Percentiles rank a stretch among this genome's conserved stretches.
phyloP scores from a whole-genome alignment of 2,329 filamentous ascomycete species.

The Penicillium sp. region DNA sequence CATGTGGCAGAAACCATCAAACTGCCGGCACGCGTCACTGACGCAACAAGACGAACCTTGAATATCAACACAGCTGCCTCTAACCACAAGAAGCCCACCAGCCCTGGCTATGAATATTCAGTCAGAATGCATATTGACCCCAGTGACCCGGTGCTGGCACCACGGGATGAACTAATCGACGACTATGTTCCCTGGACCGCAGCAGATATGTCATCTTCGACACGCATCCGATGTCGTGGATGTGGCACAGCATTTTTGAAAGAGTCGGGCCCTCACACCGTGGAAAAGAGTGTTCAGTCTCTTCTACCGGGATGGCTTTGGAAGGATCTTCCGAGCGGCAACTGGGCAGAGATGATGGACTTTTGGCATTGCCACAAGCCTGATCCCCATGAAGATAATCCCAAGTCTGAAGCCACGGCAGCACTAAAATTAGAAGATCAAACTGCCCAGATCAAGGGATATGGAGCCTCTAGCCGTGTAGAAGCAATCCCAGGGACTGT shows the following conservation, averaged over 20 bases:
- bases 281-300: not conserved
- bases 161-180: conserved; percentile 36
- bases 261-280: not conserved
- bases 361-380: conserved; percentile 99
- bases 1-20: conserved; percentile 51
- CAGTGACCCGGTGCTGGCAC: conserved; percentile 23
- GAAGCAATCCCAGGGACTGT: conserved; percentile 69
- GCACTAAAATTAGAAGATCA: conserved; percentile 48
- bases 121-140: conserved; percentile 61
- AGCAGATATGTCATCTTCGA: conserved; percentile 43
- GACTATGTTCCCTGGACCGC: conserved; percentile 49
- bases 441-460: conserved; percentile 69
- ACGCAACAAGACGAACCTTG: conserved; percentile 35
- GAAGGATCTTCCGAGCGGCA: conserved; percentile 94
- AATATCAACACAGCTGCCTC: conserved; percentile 12
- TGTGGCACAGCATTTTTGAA: conserved; percentile 45
- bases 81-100: conserved; percentile 34
- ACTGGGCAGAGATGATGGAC: conserved; percentile 99
- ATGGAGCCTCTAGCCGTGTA: conserved; percentile 80
- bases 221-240: conserved; percentile 45
- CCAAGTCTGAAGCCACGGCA: conserved; percentile 49
- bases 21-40: conserved; percentile 52
- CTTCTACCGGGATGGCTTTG: conserved; percentile 60
- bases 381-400: conserved; percentile 53
- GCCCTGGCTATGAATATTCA: conserved; percentile 51